Conservation (phyloP, 352 stramenopile species). For the Phytophthora tubulina region DNA sequence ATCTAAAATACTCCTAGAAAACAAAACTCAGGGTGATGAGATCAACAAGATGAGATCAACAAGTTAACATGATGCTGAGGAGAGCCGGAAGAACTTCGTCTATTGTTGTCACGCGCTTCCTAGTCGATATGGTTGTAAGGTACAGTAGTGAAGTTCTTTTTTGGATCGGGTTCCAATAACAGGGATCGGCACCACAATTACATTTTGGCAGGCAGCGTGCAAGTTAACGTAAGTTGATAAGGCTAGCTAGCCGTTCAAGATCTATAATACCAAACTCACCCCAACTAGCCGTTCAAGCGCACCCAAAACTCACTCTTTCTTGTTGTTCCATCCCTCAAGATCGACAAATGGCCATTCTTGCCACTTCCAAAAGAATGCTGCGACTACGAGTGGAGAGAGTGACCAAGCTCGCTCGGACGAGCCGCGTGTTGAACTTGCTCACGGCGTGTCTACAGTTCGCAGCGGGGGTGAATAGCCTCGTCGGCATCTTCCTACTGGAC, state of each 20-base stretch:
- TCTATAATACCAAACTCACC: too few relatives aligned
- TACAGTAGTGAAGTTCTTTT: neutral
- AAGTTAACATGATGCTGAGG: too few relatives aligned
- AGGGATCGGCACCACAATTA: conserved; percentile 7
- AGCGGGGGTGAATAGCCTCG: conserved; percentile 53
- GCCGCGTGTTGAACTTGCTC: conserved; percentile 57
- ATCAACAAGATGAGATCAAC: too few relatives aligned
- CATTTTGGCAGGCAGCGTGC: conserved; percentile 5
- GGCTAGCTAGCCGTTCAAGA: too few relatives aligned
- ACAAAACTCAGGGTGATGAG: too few relatives aligned
- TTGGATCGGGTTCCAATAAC: neutral
- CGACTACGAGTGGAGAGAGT: conserved; percentile 39
- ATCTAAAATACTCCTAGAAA: too few relatives aligned
- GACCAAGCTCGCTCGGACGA: conserved; percentile 36
- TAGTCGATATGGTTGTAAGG: neutral
- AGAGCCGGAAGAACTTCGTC: too few relatives aligned
- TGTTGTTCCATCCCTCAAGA: conserved; percentile 4
- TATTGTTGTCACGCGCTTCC: neutral
- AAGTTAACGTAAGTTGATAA: neutral
- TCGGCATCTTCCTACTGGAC: conserved; percentile 51
- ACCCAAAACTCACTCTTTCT: neutral
- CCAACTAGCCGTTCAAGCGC: neutral
- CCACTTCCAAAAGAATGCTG: conserved; percentile 20
- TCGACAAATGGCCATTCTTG: conserved; percentile 14
- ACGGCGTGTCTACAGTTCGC: conserved; percentile 52